These are phyloP conservation scores for Megacollybia platyphylla DNA, from an alignment of 1,284 basidiomycete genomes.

Conservation along the genomic window DNA sequence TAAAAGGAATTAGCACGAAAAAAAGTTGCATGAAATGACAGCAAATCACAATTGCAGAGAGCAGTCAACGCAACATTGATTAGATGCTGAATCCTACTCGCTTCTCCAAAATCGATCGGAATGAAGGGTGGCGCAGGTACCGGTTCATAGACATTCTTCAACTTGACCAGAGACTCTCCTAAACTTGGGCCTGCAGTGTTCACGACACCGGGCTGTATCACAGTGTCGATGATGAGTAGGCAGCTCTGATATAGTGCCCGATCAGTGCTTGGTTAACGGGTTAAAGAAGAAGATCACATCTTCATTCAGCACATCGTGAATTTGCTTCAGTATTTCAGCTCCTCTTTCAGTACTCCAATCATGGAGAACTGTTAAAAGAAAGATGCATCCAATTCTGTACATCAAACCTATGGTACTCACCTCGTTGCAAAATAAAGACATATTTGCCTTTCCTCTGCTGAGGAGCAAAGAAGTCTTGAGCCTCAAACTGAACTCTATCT, in stretches of 20 bases:
- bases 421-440: constrained; percentile 10
- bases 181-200: constrained; percentile 14
- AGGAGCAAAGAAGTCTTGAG: constrained; percentile 21
- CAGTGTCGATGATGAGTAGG: constrained; percentile 19
- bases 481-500: constrained; percentile 18
- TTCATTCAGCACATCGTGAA: constrained; percentile 18
- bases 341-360: constrained; percentile 21
- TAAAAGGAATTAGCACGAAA: constrained; percentile 5
- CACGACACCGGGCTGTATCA: constrained; percentile 17
- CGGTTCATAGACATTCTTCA: constrained; percentile 16
- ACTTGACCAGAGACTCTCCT: constrained; percentile 15
- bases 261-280: not conserved
- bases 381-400: not conserved
- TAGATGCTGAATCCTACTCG: constrained; percentile 19
- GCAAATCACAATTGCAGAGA: constrained; percentile 13
- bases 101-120: constrained; percentile 20
- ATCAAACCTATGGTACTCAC: not conserved
- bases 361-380: constrained; percentile 15
- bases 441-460: constrained; percentile 22
- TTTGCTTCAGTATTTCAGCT: constrained; percentile 19
- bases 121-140: constrained; percentile 18
- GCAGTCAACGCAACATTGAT: constrained; percentile 20
- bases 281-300: constrained; percentile 10
- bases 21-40: not conserved
- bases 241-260: constrained; percentile 11